Conservation (phyloP, 352 stramenopile genomes). For the Phytophthora constricta region DNA sequence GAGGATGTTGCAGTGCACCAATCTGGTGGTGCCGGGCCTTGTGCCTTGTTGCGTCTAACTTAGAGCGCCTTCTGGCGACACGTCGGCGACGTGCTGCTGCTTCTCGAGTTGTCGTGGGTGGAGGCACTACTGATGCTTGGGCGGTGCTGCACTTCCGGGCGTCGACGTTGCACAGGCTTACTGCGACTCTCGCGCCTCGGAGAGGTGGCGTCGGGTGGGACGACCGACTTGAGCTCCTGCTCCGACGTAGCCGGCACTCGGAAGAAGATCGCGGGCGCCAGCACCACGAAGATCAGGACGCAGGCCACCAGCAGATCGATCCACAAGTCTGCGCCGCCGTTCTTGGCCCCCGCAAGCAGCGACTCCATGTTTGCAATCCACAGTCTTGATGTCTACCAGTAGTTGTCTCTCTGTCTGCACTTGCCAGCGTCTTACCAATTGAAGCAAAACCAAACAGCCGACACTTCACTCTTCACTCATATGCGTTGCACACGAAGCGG, state of each 20-base stretch:
- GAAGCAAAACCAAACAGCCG: no score
- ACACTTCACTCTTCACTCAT: not conserved
- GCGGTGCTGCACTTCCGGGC: slow-evolving; percentile 15
- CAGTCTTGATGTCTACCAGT: no score
- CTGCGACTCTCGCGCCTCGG: slow-evolving; percentile 1
- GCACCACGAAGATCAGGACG: slow-evolving; percentile 68
- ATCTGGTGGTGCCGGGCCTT: not conserved
- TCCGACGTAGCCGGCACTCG: slow-evolving; percentile 17
- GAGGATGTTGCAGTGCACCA: no score
- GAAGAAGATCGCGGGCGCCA: slow-evolving; percentile 71
- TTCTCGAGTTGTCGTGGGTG: slow-evolving; percentile 4
- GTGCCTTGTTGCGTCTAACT: not conserved
- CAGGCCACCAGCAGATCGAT: slow-evolving; percentile 63
- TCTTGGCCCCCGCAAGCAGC: not conserved
- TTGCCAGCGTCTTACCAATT: no score
- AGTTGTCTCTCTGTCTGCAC: no score
- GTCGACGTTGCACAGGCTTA: slow-evolving; percentile 6
- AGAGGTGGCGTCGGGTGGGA: not conserved
- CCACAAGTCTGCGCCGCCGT: slow-evolving; percentile 47
- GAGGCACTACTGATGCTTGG: not conserved
- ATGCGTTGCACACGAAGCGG: not conserved
- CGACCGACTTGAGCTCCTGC: not conserved
- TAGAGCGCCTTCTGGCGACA: slow-evolving; percentile 14
- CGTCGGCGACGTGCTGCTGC: not conserved
- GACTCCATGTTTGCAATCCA: no score